Percentiles rank a stretch among this genome's conserved stretches.
Conservation (phyloP, 2,329 filamentous ascomycete species). For the Thielaviopsis musarum region DNA sequence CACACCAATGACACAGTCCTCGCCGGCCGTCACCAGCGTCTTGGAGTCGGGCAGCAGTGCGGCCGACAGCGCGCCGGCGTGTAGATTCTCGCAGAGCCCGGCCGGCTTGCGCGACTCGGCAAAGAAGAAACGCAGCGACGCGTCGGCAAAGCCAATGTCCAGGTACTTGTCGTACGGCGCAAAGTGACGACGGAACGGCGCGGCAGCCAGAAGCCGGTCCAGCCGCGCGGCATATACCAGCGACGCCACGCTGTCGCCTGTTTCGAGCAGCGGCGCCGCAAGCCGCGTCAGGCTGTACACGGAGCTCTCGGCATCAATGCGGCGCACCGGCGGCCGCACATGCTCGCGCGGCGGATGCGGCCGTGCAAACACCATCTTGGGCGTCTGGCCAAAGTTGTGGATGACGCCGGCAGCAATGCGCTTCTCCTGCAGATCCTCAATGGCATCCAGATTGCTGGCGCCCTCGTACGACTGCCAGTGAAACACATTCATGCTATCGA, state of each 20-base stretch:
- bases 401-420: slow-evolving; percentile 88
- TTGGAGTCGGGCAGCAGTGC: slow-evolving; percentile 77
- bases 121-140: slow-evolving; percentile 79
- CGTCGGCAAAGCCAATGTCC: slow-evolving; percentile 92
- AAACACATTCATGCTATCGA: slow-evolving; percentile 89
- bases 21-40: slow-evolving; percentile 79
- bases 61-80: slow-evolving; percentile 75
- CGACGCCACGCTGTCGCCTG: slow-evolving; percentile 66
- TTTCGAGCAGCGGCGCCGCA: slow-evolving; percentile 58
- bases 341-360: slow-evolving; percentile 65
- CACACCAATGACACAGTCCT: slow-evolving; percentile 79
- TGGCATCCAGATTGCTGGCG: slow-evolving; percentile 79
- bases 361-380: slow-evolving; percentile 79
- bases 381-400: slow-evolving; percentile 96
- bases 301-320: slow-evolving; percentile 50
- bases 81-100: slow-evolving; percentile 83
- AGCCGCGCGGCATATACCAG: slow-evolving; percentile 63
- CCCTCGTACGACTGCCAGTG: slow-evolving; percentile 92
- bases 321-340: slow-evolving; percentile 41
- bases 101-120: slow-evolving; percentile 68
- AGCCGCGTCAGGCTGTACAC: slow-evolving; percentile 61
- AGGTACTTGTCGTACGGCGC: slow-evolving; percentile 86
- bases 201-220: slow-evolving; percentile 69
- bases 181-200: slow-evolving; percentile 72
- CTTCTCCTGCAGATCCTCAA: slow-evolving; percentile 73